These are phyloP conservation scores for Bretschneidera sinensis DNA, from an alignment of 345 rosid genomes.

Conservation along the genomic window DNA sequence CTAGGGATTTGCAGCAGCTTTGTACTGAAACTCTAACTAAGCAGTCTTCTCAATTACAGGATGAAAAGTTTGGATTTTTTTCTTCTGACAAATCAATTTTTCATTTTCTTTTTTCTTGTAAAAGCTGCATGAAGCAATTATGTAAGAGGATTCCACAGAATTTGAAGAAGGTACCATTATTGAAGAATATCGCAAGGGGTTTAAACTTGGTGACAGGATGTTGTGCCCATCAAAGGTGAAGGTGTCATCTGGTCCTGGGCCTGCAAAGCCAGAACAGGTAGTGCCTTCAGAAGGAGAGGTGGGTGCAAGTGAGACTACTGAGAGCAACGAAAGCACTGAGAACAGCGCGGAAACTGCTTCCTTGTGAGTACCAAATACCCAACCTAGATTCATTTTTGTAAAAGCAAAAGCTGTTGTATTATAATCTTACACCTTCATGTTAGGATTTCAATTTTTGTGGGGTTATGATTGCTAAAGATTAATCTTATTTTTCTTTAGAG, in stretches of 20 bases:
- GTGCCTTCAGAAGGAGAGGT: conserved; percentile 33
- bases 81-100: conserved; percentile 17
- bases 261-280: conserved; percentile 44
- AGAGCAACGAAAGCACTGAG: conserved; percentile 18
- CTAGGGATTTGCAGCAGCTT: not conserved
- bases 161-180: conserved; percentile 78
- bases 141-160: conserved; percentile 77
- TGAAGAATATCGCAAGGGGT: conserved; percentile 87
- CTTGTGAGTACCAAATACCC: conserved; percentile 22
- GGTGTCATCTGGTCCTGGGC: conserved; percentile 98
- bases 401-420: conserved; percentile 13
- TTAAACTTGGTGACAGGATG: conserved; percentile 76
- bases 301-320: conserved; percentile 17
- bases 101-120: conserved; percentile 8
- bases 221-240: conserved; percentile 95
- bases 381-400: conserved; percentile 36
- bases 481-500: not conserved
- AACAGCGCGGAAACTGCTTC: conserved; percentile 34
- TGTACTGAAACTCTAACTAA: too few species aligned
- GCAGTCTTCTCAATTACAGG: conserved; percentile 1
- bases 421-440: not conserved
- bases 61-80: not conserved
- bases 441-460: conserved; percentile 8
- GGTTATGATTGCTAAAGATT: conserved; percentile 4
- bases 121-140: conserved; percentile 94